Evolutionary conservation across 805 yeast species (phyloP).

Genomic region (Myxozyma udenii): DNA sequence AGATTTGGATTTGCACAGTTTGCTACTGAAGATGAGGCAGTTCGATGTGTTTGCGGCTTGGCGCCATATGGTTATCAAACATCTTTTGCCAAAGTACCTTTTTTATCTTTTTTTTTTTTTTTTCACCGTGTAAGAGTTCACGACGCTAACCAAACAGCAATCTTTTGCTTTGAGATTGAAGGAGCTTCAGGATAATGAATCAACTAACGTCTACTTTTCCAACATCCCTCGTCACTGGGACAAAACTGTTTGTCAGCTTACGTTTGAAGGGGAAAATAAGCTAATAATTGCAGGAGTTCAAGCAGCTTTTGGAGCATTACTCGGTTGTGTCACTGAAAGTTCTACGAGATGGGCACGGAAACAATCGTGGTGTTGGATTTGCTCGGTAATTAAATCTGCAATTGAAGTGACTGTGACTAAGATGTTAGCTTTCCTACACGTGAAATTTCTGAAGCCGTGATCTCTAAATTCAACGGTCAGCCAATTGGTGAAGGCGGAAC

Average conservation of each 20-base stretch:
- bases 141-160: constrained; percentile 7
- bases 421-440: constrained; percentile 20
- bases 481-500: constrained; percentile 26
- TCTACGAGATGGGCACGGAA: constrained; percentile 28
- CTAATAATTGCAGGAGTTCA: constrained; percentile 17
- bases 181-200: constrained; percentile 29
- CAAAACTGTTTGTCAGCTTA: constrained; percentile 17
- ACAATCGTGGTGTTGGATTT: constrained; percentile 32
- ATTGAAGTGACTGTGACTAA: background rate
- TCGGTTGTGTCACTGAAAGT: constrained; percentile 29
- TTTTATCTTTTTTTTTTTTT: background rate
- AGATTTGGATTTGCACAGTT: constrained; percentile 46
- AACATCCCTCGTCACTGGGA: constrained; percentile 32
- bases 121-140: background rate
- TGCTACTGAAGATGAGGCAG: constrained; percentile 32
- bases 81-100: constrained; percentile 30
- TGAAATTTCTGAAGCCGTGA: constrained; percentile 25
- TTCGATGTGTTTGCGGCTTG: constrained; percentile 28
- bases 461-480: constrained; percentile 26
- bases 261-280: background rate
- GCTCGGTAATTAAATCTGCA: constrained; percentile 22
- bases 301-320: constrained; percentile 21
- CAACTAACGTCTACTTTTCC: constrained; percentile 31
- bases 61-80: constrained; percentile 32
- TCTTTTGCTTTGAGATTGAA: constrained; percentile 29